These are phyloP conservation scores for Sugiyamaella xylanicola DNA, from an alignment of 1,139 yeast species.

Conservation along the genomic window DNA sequence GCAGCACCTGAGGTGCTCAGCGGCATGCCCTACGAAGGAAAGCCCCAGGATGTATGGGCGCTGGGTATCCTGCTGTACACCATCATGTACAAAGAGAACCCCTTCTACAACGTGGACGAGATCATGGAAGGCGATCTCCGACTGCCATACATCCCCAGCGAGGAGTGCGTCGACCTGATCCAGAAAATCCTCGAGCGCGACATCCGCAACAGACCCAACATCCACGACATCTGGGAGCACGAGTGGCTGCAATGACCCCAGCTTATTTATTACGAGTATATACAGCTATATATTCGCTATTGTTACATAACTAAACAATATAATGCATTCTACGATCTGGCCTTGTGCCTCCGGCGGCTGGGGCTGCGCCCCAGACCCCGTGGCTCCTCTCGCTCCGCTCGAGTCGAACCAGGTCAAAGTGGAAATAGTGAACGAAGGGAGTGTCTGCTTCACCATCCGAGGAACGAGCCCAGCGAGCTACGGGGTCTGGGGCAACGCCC, in stretches of 20 bases:
- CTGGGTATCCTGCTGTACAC: slow-evolving; percentile 88
- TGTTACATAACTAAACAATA: background rate
- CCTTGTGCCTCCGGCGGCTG: background rate
- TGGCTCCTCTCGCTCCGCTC: background rate
- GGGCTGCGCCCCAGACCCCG: slow-evolving; percentile 1
- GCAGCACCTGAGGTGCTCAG: slow-evolving; percentile 95
- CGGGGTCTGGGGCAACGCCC: slow-evolving; percentile 8
- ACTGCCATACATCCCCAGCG: slow-evolving; percentile 63
- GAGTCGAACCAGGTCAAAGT: background rate
- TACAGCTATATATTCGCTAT: background rate
- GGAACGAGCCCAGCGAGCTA: background rate
- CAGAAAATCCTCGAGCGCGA: slow-evolving; percentile 66
- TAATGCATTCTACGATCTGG: background rate
- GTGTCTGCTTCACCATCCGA: background rate
- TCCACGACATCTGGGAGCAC: slow-evolving; percentile 67
- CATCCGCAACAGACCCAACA: slow-evolving; percentile 65
- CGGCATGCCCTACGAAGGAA: slow-evolving; percentile 88
- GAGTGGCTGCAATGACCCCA: slow-evolving; percentile 57
- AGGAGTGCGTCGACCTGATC: slow-evolving; percentile 57
- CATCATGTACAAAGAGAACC: slow-evolving; percentile 89
- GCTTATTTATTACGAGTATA: slow-evolving; percentile 8
- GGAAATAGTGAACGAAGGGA: no score
- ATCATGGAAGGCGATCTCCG: slow-evolving; percentile 87
- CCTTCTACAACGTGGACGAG: slow-evolving; percentile 92
- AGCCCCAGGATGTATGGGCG: slow-evolving; percentile 97